A percentile compares a stretch with the other conserved stretches of the same genome.
These are phyloP conservation scores for Pythium aristosporum DNA, from an alignment of 352 stramenopile genomes.

Conservation along the genomic window DNA sequence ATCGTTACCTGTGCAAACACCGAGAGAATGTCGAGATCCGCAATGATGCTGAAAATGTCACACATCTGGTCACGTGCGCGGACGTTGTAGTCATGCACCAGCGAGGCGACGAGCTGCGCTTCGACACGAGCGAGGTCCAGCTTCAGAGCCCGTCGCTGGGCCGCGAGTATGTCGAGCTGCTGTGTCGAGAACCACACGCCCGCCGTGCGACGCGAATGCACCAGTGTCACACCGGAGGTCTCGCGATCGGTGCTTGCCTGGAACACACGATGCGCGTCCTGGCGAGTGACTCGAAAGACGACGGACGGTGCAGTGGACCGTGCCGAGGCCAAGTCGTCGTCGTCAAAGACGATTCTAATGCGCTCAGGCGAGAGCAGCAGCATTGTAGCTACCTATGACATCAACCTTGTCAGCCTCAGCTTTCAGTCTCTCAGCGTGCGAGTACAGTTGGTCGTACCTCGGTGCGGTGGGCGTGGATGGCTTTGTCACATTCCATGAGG, in stretches of 20 bases:
- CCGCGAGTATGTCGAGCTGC: conserved; percentile 34
- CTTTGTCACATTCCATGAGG: neutral
- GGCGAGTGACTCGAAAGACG: conserved; percentile 40
- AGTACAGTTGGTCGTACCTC: neutral
- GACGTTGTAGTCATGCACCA: conserved; percentile 1
- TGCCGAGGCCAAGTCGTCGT: conserved; percentile 24
- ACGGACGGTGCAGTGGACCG: conserved; percentile 17
- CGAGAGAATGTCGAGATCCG: conserved; percentile 39
- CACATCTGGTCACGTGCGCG: neutral
- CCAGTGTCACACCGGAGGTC: conserved; percentile 22
- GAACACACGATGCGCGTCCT: conserved; percentile 47
- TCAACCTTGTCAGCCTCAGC: too few relatives aligned
- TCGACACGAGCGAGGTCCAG: conserved; percentile 26
- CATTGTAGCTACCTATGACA: conserved; percentile 25
- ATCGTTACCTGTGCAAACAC: conserved; percentile 37
- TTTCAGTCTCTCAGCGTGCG: too few relatives aligned
- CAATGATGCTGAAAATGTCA: conserved; percentile 13
- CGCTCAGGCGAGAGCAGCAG: conserved; percentile 32
- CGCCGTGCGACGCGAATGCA: conserved; percentile 37
- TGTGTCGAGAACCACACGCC: conserved; percentile 48
- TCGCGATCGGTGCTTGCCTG: conserved; percentile 17
- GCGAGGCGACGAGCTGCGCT: conserved; percentile 22
- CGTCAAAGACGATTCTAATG: conserved; percentile 42
- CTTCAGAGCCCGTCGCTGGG: conserved; percentile 34
- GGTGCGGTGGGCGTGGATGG: neutral